Conservation (phyloP, 139 green algal genomes). For the Nannochloris sp. region DNA sequence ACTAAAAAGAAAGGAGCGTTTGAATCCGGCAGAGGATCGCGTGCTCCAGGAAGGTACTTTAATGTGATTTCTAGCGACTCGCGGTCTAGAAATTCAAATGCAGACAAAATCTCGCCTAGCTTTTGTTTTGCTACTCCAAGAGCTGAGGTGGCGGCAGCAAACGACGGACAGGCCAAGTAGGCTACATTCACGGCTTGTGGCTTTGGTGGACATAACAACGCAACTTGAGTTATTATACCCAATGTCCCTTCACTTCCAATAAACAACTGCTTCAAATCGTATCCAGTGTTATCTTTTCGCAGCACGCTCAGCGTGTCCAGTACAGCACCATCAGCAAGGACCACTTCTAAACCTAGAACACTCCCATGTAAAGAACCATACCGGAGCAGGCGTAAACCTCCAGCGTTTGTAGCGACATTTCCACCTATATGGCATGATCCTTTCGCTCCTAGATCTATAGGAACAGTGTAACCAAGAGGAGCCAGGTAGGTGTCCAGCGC, state of each 20-base stretch:
- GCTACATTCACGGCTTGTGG: conserved; percentile 60
- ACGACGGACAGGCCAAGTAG: conserved; percentile 62
- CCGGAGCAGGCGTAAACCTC: conserved; percentile 76
- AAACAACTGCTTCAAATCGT: conserved; percentile 98
- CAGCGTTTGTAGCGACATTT: conserved; percentile 96
- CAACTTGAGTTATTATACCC: conserved; percentile 76
- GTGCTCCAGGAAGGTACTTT: conserved; percentile 36
- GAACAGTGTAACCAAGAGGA: conserved; percentile 66
- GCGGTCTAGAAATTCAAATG: conserved; percentile 91
- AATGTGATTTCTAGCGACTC: conserved; percentile 52
- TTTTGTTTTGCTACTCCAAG: conserved; percentile 49
- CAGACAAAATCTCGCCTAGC: conserved; percentile 72
- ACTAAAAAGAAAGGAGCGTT: conserved; percentile 78
- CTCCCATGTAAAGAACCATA: conserved; percentile 89
- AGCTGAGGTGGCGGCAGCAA: conserved; percentile 36
- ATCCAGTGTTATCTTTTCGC: conserved; percentile 98
- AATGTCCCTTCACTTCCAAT: conserved; percentile 94
- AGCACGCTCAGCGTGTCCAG: conserved; percentile 73
- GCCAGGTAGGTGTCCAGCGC: conserved; percentile 57
- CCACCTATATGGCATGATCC: conserved; percentile 94
- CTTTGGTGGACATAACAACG: conserved; percentile 64
- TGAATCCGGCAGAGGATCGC: conserved; percentile 50
- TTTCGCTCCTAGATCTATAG: conserved; percentile 94
- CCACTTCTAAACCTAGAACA: conserved; percentile 90
- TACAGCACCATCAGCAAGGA: conserved; percentile 78